Conservation (phyloP, 2,329 filamentous ascomycete genomes). For the Trichocomaceae sp. region DNA sequence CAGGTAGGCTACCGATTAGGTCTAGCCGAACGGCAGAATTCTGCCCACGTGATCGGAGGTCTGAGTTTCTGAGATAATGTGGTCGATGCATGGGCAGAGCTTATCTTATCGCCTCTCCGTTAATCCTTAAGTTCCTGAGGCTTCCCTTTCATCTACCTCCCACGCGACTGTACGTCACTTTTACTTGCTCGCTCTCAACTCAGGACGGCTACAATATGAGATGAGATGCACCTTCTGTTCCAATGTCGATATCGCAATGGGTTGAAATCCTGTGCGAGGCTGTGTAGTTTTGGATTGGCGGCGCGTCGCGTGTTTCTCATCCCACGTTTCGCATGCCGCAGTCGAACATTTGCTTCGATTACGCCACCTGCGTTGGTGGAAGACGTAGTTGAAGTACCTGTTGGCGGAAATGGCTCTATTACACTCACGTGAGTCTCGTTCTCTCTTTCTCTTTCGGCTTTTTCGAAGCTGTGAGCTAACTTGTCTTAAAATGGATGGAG, state of each 20-base stretch:
- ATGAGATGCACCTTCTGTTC: neutral
- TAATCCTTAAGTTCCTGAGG: neutral
- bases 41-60: too few relatives aligned
- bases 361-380: constrained; percentile 3
- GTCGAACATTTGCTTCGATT: constrained; percentile 9
- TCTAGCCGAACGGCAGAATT: too few relatives aligned
- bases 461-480: neutral
- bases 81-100: neutral
- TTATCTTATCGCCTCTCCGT: constrained; percentile 3
- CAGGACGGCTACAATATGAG: neutral
- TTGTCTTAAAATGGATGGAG: neutral
- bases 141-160: neutral
- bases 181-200: neutral
- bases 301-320: constrained; percentile 9
- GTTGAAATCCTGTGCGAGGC: neutral
- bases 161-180: neutral
- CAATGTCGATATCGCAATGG: neutral
- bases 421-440: constrained; percentile 7
- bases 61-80: too few relatives aligned
- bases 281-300: neutral
- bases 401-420: constrained; percentile 12
- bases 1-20: too few relatives aligned
- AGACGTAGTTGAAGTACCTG: constrained; percentile 11
- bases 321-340: neutral
- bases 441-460: neutral